Evolutionary conservation across 2,329 filamentous ascomycete species (phyloP).

Genomic region (Magnaporthiopsis poae): DNA sequence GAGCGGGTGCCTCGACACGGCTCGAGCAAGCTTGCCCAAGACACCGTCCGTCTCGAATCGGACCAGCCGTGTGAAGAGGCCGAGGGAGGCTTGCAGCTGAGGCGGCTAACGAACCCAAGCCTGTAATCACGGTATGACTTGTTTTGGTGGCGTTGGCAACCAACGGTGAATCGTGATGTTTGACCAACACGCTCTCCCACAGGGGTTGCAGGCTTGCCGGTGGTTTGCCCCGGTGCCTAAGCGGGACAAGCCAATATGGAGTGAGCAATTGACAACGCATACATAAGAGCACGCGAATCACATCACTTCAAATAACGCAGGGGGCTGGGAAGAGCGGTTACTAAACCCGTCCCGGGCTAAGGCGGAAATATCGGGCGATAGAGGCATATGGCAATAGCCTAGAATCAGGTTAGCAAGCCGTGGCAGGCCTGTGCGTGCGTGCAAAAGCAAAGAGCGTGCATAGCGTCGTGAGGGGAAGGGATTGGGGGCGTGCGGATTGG

Average conservation of each 20-base stretch:
- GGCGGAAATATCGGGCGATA: not conserved
- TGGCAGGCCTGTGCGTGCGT: not conserved
- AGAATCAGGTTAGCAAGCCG: not conserved
- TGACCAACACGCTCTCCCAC: not conserved
- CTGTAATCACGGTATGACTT: not conserved
- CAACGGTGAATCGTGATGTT: not conserved
- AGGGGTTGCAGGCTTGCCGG: not conserved
- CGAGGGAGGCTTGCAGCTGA: not conserved
- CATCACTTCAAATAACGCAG: not conserved
- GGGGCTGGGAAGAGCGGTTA: not conserved
- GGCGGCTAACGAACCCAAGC: not conserved
- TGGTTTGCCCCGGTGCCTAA: not conserved
- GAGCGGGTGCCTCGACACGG: not conserved
- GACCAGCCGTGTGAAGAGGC: not conserved
- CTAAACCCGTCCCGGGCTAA: not conserved
- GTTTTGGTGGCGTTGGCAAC: not conserved
- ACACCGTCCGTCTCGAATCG: not conserved
- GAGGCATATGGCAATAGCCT: not conserved
- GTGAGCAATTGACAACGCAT: not conserved
- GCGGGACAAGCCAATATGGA: not conserved
- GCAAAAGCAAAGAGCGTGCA: not conserved
- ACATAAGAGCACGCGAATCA: not conserved
- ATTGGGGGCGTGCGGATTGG: not conserved
- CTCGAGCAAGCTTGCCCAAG: not conserved
- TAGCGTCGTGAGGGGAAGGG: not conserved